These are phyloP conservation scores for Artemisia argyi DNA, from an alignment of 129 eudicot genomes.

Conservation along the genomic window DNA sequence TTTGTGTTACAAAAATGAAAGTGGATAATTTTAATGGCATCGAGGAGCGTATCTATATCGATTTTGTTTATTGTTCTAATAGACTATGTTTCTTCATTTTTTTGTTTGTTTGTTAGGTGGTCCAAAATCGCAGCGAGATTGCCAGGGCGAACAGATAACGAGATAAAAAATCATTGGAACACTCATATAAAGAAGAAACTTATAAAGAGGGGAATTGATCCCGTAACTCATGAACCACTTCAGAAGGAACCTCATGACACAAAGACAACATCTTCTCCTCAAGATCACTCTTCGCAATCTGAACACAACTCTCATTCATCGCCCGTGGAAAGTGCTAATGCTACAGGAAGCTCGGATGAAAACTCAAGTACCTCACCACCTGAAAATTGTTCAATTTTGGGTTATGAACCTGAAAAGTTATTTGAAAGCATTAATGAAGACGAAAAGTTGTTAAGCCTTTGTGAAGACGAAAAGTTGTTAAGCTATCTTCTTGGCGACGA, in stretches of 20 bases:
- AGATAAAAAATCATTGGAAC: constrained; percentile 94
- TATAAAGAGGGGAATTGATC: constrained; percentile 86
- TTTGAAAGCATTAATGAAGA: constrained; percentile 48
- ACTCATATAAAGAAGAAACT: constrained; percentile 94
- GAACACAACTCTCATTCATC: constrained; percentile 21
- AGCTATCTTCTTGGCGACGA: constrained; percentile 69
- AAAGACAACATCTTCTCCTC: constrained; percentile 23
- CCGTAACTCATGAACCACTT: constrained; percentile 94
- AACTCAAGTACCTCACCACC: constrained; percentile 49
- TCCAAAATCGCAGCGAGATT: constrained; percentile 88
- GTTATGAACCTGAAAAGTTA: constrained; percentile 38
- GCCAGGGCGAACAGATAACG: constrained; percentile 90
- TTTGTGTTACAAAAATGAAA: not conserved
- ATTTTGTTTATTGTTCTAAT: not conserved
- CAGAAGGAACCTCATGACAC: constrained; percentile 35
- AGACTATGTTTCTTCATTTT: not conserved
- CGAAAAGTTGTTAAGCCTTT: constrained; percentile 58
- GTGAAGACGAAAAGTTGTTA: constrained; percentile 64
- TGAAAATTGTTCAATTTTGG: constrained; percentile 36
- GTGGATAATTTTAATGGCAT: not conserved
- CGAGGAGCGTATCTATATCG: not conserved
- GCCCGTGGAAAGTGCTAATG: constrained; percentile 16
- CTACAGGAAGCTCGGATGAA: constrained; percentile 39
- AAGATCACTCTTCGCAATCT: constrained; percentile 28
- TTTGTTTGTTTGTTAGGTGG: constrained; percentile 62